A percentile compares a stretch with the other conserved stretches of the same genome.
Conservation (phyloP, 805 yeast genomes). For the Priceomyces medius region DNA sequence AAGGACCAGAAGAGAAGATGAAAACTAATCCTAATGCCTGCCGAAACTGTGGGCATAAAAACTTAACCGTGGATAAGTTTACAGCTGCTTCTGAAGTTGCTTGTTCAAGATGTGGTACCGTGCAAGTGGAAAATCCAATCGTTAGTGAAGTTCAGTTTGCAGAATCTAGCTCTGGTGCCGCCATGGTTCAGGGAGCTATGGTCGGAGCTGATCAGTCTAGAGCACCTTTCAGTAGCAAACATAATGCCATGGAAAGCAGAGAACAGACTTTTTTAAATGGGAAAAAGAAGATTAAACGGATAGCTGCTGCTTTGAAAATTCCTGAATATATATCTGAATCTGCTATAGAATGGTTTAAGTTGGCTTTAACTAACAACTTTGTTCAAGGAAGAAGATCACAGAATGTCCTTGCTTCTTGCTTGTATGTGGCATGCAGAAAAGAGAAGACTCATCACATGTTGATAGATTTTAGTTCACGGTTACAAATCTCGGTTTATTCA, state of each 20-base stretch:
- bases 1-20: neutral
- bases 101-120: constrained; percentile 82
- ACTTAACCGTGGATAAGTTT: constrained; percentile 20
- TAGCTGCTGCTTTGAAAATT: constrained; percentile 75
- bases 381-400: constrained; percentile 97
- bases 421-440: constrained; percentile 91
- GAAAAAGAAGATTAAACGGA: constrained; percentile 68
- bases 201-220: constrained; percentile 83
- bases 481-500: constrained; percentile 89
- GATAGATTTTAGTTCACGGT: constrained; percentile 87
- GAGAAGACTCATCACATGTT: constrained; percentile 92
- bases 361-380: constrained; percentile 83
- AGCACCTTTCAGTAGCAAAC: constrained; percentile 67
- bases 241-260: constrained; percentile 76
- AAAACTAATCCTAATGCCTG: constrained; percentile 14
- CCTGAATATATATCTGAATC: constrained; percentile 84
- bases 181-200: constrained; percentile 92
- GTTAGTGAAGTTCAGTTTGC: constrained; percentile 95
- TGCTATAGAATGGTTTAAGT: constrained; percentile 84
- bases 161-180: constrained; percentile 90
- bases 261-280: constrained; percentile 90
- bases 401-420: constrained; percentile 91
- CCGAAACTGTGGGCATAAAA: constrained; percentile 24
- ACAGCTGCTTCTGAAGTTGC: constrained; percentile 66
- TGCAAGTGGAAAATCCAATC: constrained; percentile 87